Evolutionary conservation across 371 early-diverging fungal species (phyloP).

Genomic region (Circinella umbellata): DNA sequence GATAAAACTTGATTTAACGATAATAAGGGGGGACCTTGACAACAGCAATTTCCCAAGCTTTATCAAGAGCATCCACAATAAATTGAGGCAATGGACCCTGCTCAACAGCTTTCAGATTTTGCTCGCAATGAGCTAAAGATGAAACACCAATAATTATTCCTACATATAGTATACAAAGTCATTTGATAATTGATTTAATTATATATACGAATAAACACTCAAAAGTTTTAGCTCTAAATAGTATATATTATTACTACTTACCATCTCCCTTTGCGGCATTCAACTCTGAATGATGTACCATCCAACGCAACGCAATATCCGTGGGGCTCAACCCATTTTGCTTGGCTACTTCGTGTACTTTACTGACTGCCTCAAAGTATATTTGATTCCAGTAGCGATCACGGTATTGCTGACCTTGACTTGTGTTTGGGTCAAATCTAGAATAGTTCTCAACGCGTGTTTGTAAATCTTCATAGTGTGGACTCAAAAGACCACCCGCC

Average conservation of each 20-base stretch:
- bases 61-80: constrained; percentile 56
- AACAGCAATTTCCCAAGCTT: constrained; percentile 51
- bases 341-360: constrained; percentile 41
- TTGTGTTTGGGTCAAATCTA: constrained; percentile 55
- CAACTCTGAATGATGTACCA: constrained; percentile 66
- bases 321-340: constrained; percentile 44
- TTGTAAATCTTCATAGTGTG: constrained; percentile 31
- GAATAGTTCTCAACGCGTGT: constrained; percentile 47
- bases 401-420: constrained; percentile 56
- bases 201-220: too few relatives aligned
- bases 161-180: constrained; percentile 7
- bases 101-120: constrained; percentile 52
- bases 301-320: constrained; percentile 65
- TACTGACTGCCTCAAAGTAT: constrained; percentile 57
- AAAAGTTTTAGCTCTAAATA: too few relatives aligned
- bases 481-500: constrained; percentile 60
- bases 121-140: constrained; percentile 50
- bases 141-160: constrained; percentile 69
- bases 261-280: constrained; percentile 53
- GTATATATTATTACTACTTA: constrained; percentile 10
- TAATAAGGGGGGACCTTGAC: constrained; percentile 52
- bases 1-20: constrained; percentile 18
- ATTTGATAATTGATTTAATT: too few relatives aligned
- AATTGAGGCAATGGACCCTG: constrained; percentile 60
- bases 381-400: constrained; percentile 63